Evolutionary conservation across 2,329 filamentous ascomycete species (phyloP).

Genomic region (Paracoccidioides brasiliensis): DNA sequence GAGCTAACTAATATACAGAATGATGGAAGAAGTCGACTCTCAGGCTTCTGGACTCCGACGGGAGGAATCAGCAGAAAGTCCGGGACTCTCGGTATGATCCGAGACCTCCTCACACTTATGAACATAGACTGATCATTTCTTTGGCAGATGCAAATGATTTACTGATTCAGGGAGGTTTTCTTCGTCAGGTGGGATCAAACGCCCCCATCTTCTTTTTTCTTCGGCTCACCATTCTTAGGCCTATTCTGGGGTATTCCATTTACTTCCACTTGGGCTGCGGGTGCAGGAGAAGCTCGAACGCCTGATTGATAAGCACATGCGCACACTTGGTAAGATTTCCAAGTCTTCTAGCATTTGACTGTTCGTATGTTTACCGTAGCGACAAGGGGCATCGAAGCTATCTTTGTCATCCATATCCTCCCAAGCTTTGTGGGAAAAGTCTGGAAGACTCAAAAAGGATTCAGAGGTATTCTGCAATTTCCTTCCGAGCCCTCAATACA

Average conservation of each 20-base stretch:
- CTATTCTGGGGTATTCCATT: conserved; percentile 82
- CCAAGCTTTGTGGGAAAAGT: conserved; percentile 68
- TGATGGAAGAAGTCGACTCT: conserved; percentile 50
- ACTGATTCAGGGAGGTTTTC: conserved; percentile 56
- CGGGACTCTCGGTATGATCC: conserved; percentile 30
- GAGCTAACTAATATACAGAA: conserved; percentile 24
- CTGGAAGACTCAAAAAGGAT: conserved; percentile 62
- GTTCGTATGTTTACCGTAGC: conserved; percentile 10
- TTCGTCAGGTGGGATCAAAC: conserved; percentile 48
- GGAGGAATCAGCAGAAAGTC: conserved; percentile 49
- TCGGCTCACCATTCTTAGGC: conserved; percentile 38
- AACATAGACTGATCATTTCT: background rate
- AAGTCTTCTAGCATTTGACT: background rate
- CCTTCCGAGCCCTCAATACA: background rate
- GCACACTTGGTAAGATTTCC: conserved; percentile 44
- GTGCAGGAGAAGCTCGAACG: conserved; percentile 80
- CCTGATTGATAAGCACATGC: conserved; percentile 84
- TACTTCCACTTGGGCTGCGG: conserved; percentile 72
- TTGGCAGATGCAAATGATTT: conserved; percentile 50
- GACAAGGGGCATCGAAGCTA: conserved; percentile 62
- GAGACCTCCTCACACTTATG: background rate
- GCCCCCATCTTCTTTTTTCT: background rate
- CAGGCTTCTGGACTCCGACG: conserved; percentile 67
- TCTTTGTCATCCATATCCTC: conserved; percentile 77
- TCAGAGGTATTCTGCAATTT: conserved; percentile 48